These are phyloP conservation scores for Poterioochromonas sp. DNA, from an alignment of 352 stramenopile genomes.

Conservation along the genomic window DNA sequence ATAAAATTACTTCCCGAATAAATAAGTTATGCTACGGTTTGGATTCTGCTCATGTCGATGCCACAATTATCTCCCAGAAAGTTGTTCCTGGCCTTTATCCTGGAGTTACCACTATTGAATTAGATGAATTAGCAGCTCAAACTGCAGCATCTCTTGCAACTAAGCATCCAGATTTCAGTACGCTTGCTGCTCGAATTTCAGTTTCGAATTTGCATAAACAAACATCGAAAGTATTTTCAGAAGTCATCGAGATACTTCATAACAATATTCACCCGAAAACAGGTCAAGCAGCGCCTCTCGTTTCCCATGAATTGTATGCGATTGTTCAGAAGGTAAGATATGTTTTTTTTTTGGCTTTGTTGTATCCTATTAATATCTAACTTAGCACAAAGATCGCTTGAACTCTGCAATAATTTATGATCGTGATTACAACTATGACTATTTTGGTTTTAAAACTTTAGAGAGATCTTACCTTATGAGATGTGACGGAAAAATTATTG, in stretches of 20 bases:
- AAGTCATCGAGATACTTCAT: slow-evolving; percentile 80
- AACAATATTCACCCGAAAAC: slow-evolving; percentile 92
- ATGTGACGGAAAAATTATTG: slow-evolving; percentile 82
- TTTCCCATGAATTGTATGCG: slow-evolving; percentile 86
- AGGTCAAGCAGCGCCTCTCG: slow-evolving; percentile 72
- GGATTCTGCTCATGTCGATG: slow-evolving; percentile 89
- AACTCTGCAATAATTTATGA: slow-evolving; percentile 93
- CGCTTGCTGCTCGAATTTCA: slow-evolving; percentile 92
- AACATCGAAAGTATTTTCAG: slow-evolving; percentile 66
- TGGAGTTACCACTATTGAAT: slow-evolving; percentile 92
- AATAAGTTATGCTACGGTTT: slow-evolving; percentile 90
- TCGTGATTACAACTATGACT: slow-evolving; percentile 96
- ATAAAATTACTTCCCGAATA: slow-evolving; percentile 91
- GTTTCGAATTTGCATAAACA: slow-evolving; percentile 99
- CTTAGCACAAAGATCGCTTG: slow-evolving; percentile 77
- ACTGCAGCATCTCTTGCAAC: slow-evolving; percentile 86
- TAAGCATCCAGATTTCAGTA: slow-evolving; percentile 96
- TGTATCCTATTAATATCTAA: neutral
- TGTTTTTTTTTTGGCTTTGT: neutral
- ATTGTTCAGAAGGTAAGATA: slow-evolving; percentile 42
- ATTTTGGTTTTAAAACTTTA: slow-evolving; percentile 99
- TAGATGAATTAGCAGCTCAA: slow-evolving; percentile 96
- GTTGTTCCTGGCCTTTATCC: slow-evolving; percentile 95
- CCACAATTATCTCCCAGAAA: slow-evolving; percentile 94
- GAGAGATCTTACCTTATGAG: slow-evolving; percentile 76